Conservation (phyloP, 345 rosid species). For the Microcos paniculata region DNA sequence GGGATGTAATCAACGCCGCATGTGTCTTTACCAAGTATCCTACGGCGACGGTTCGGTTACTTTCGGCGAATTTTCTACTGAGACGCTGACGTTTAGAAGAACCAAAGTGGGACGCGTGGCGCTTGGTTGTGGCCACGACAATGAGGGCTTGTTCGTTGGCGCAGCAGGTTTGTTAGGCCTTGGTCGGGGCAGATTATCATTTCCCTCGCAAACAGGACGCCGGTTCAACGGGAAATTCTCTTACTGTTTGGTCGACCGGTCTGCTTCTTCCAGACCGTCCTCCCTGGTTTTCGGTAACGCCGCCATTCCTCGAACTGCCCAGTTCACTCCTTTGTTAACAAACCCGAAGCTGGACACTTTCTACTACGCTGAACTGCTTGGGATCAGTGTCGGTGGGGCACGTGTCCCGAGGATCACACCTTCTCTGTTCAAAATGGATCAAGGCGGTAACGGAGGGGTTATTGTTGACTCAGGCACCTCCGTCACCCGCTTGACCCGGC, state of each 20-base stretch:
- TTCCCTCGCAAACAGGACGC: slow-evolving; percentile 78
- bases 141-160: slow-evolving; percentile 88
- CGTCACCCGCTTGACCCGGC: slow-evolving; percentile 72
- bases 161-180: slow-evolving; percentile 94
- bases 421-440: slow-evolving; percentile 71
- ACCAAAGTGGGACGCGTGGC: slow-evolving; percentile 66
- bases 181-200: slow-evolving; percentile 80
- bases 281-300: slow-evolving; percentile 75
- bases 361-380: slow-evolving; percentile 84
- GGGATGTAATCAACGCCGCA: slow-evolving; percentile 48
- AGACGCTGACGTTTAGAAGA: slow-evolving; percentile 75
- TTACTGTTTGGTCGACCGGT: slow-evolving; percentile 86
- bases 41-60: slow-evolving; percentile 97
- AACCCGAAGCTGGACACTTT: slow-evolving; percentile 94
- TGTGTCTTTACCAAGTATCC: slow-evolving; percentile 81
- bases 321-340: slow-evolving; percentile 67
- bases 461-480: slow-evolving; percentile 89
- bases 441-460: slow-evolving; percentile 83
- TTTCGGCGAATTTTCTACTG: slow-evolving; percentile 80
- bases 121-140: slow-evolving; percentile 91
- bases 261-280: slow-evolving; percentile 79
- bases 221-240: slow-evolving; percentile 80
- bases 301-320: slow-evolving; percentile 68
- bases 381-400: slow-evolving; percentile 84
- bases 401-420: slow-evolving; percentile 67